These are phyloP conservation scores for Xylaria digitata DNA, from an alignment of 2,329 filamentous ascomycete species.

Conservation along the genomic window DNA sequence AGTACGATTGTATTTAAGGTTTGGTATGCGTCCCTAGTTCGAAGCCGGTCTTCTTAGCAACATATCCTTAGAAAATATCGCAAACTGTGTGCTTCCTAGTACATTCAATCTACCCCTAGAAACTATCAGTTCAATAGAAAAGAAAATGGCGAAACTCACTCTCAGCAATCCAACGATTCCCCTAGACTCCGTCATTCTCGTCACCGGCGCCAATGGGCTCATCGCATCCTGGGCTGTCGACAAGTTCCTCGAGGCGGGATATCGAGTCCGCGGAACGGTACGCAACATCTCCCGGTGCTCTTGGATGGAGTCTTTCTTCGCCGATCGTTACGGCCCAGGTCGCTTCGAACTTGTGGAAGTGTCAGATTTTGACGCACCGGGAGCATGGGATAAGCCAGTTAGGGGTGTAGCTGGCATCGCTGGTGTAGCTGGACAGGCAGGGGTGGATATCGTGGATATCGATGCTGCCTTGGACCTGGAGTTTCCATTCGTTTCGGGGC, in stretches of 20 bases:
- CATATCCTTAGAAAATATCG: neutral
- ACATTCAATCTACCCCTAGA: neutral
- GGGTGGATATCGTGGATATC: slow-evolving; percentile 41
- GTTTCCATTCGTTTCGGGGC: slow-evolving; percentile 32
- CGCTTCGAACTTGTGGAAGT: slow-evolving; percentile 48
- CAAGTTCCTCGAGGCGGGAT: slow-evolving; percentile 48
- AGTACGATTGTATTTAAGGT: slow-evolving; percentile 10
- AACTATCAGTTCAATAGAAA: neutral
- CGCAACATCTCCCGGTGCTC: slow-evolving; percentile 51
- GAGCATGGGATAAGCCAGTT: slow-evolving; percentile 44
- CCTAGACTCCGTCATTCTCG: slow-evolving; percentile 30
- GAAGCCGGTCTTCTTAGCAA: neutral
- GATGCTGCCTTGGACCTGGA: slow-evolving; percentile 44
- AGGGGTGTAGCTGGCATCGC: slow-evolving; percentile 46
- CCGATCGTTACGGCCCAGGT: slow-evolving; percentile 42
- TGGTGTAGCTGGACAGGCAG: slow-evolving; percentile 44
- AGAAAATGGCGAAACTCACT: slow-evolving; percentile 26
- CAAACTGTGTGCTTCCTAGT: neutral
- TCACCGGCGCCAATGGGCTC: slow-evolving; percentile 42
- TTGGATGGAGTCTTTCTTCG: slow-evolving; percentile 48
- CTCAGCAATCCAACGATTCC: slow-evolving; percentile 32
- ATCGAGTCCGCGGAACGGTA: slow-evolving; percentile 58
- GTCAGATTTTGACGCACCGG: slow-evolving; percentile 44
- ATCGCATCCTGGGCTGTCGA: slow-evolving; percentile 36
- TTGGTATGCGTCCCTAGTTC: neutral